Evolutionary conservation across 306 rosid species (phyloP).

Genomic region (Ammopiptanthus mongolicus): DNA sequence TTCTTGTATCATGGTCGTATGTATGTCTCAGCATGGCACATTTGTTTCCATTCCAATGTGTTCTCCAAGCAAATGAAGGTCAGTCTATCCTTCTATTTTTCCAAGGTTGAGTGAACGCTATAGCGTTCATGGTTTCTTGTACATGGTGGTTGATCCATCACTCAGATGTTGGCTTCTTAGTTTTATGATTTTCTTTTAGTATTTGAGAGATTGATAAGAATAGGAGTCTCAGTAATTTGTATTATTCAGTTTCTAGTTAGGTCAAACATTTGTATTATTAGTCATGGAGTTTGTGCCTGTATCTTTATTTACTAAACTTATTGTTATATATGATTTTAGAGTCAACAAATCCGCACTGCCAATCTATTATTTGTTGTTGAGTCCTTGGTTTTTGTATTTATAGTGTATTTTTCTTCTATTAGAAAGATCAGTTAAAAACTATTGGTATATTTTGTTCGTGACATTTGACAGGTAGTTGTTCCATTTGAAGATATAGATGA

Average conservation of each 20-base stretch:
- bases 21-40: conserved; percentile 91
- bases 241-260: background rate
- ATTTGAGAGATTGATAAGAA: background rate
- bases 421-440: background rate
- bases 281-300: background rate
- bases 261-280: background rate
- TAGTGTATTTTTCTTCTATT: background rate
- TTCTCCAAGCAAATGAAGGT: conserved; percentile 99
- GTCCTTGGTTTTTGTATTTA: conserved; percentile 9
- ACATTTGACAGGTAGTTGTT: conserved; percentile 62
- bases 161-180: background rate
- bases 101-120: conserved; percentile 10
- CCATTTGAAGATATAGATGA: conserved; percentile 91
- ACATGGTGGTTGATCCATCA: background rate
- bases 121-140: background rate
- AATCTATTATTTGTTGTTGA: background rate
- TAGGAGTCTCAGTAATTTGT: background rate
- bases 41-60: conserved; percentile 96
- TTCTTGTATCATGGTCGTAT: conserved; percentile 98
- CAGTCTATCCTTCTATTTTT: conserved; percentile 18
- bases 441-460: background rate
- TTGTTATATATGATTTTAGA: background rate
- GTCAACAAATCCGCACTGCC: background rate
- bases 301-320: background rate
- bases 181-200: background rate